phyloP scores from a whole-genome alignment of 1,284 basidiomycete species.

The Malassezia dermatis region DNA sequence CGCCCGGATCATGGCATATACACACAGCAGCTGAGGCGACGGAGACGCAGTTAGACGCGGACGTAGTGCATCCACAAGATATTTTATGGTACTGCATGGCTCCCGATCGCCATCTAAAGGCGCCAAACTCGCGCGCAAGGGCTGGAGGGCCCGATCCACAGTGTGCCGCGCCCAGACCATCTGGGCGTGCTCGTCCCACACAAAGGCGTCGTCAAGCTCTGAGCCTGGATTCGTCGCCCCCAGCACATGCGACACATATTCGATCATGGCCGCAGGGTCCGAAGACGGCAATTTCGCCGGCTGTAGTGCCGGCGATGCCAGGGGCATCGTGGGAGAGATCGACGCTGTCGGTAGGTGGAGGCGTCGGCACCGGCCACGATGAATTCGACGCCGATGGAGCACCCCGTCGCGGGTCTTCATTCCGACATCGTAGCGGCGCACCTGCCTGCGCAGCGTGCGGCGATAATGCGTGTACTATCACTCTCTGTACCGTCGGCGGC shows the following conservation, averaged over 20 bases:
- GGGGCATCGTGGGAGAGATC: not conserved
- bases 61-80: conserved; percentile 1
- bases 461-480: conserved; percentile 2
- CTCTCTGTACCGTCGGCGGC: conserved; percentile 9
- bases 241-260: not conserved
- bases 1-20: conserved; percentile 63
- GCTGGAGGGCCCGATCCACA: not conserved
- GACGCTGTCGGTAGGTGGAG: not conserved
- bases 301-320: not conserved
- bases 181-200: not conserved
- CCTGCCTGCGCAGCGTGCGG: not conserved
- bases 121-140: not conserved
- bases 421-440: not conserved
- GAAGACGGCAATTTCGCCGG: not conserved
- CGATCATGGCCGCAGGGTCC: not conserved
- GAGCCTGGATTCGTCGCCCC: not conserved
- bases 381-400: not conserved
- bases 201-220: not conserved
- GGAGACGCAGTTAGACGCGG: conserved; percentile 53
- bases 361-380: not conserved
- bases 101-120: not conserved
- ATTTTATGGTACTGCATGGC: not conserved
- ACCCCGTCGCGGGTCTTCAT: not conserved
- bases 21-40: conserved; percentile 63
- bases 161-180: not conserved